phyloP scores from a whole-genome alignment of 805 yeast species.

The Kluyveromyces wickerhamii region DNA sequence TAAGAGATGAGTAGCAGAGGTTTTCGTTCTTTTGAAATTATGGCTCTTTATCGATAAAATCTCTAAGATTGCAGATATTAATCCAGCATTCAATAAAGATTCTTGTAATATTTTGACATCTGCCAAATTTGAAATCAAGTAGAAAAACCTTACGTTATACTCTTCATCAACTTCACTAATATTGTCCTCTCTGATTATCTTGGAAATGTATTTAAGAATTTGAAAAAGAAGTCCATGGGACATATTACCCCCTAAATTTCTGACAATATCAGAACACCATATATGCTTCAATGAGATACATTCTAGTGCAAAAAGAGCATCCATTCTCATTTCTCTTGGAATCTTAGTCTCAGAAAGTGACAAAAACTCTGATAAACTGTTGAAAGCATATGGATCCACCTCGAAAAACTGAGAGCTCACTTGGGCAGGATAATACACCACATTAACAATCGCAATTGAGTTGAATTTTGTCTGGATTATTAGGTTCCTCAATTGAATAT shows the following conservation, averaged over 20 bases:
- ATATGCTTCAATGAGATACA: slow-evolving; percentile 57
- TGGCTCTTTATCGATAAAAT: slow-evolving; percentile 48
- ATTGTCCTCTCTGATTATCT: slow-evolving; percentile 38
- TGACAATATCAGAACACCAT: slow-evolving; percentile 69
- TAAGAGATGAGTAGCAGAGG: slow-evolving; percentile 56
- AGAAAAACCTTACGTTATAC: slow-evolving; percentile 43
- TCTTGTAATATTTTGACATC: slow-evolving; percentile 47
- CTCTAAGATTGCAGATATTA: slow-evolving; percentile 56
- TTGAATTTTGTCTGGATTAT: slow-evolving; percentile 57
- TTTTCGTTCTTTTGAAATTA: slow-evolving; percentile 45
- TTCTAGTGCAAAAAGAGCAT: slow-evolving; percentile 61
- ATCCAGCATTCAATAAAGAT: slow-evolving; percentile 65
- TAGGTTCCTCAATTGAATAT: slow-evolving; percentile 47
- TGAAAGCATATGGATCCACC: slow-evolving; percentile 61
- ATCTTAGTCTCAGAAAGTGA: slow-evolving; percentile 51
- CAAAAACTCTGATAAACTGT: slow-evolving; percentile 63
- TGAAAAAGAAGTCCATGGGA: slow-evolving; percentile 78
- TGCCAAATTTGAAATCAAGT: slow-evolving; percentile 53
- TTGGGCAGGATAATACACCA: slow-evolving; percentile 47
- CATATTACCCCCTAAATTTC: slow-evolving; percentile 78
- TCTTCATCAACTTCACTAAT: slow-evolving; percentile 37
- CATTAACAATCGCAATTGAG: slow-evolving; percentile 57
- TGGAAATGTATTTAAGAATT: slow-evolving; percentile 54
- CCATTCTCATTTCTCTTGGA: slow-evolving; percentile 44
- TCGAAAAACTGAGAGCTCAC: slow-evolving; percentile 62